Evolutionary conservation across 2,329 filamentous ascomycete species (phyloP).

Genomic region (Arthrobotrys sphaeroides): DNA sequence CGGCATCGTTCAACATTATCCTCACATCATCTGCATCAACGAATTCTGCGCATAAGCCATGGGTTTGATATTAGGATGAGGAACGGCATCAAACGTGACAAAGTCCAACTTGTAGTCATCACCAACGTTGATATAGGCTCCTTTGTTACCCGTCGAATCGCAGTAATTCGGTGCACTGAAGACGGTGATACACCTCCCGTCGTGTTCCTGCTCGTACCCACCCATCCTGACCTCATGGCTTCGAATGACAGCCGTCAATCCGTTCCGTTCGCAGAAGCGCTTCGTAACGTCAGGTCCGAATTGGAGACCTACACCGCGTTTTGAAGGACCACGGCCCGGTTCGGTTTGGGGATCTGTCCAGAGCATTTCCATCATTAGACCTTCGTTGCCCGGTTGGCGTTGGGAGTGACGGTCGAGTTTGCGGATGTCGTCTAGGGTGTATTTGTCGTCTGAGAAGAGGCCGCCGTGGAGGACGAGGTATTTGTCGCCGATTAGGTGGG

Average conservation of each 20-base stretch:
- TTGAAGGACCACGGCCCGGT: conserved; percentile 89
- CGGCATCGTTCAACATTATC: not conserved
- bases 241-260: conserved; percentile 91
- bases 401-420: conserved; percentile 91
- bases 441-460: conserved; percentile 92
- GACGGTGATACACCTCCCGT: conserved; percentile 94
- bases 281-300: conserved; percentile 97
- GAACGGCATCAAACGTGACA: conserved; percentile 94
- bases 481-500: conserved; percentile 88
- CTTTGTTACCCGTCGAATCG: conserved; percentile 97
- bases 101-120: conserved; percentile 90
- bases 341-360: conserved; percentile 95
- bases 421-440: conserved; percentile 90
- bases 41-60: conserved; percentile 70
- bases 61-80: conserved; percentile 92
- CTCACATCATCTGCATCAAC: conserved; percentile 59
- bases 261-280: conserved; percentile 95
- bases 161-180: conserved; percentile 98
- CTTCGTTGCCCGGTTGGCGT: conserved; percentile 88
- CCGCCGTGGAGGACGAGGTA: conserved; percentile 94
- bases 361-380: conserved; percentile 99
- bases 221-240: conserved; percentile 99
- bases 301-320: conserved; percentile 93
- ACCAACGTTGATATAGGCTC: conserved; percentile 96
- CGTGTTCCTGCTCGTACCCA: conserved; percentile 98